A percentile compares a stretch with the other conserved stretches of the same genome.
phyloP scores from a whole-genome alignment of 306 rosid genomes.

The Amphicarpaea edgeworthii region DNA sequence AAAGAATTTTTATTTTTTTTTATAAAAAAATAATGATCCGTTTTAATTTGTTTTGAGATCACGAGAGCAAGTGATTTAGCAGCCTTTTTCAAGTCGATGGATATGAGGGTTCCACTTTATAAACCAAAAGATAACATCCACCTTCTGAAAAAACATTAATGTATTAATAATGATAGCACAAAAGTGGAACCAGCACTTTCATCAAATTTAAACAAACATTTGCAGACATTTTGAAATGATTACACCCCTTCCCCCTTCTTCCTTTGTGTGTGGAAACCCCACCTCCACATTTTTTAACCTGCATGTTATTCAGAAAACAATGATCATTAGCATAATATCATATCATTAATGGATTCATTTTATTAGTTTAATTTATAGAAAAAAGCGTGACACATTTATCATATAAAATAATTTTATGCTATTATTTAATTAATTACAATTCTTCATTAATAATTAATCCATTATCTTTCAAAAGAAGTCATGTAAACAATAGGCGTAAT shows the following conservation, averaged over 20 bases:
- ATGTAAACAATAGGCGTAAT: no score
- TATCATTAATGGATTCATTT: background rate
- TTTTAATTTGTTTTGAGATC: conserved; percentile 42
- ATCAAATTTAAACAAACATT: conserved; percentile 40
- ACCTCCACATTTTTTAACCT: conserved; percentile 50
- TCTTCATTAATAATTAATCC: no score
- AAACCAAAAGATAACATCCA: conserved; percentile 38
- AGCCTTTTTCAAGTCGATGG: conserved; percentile 43
- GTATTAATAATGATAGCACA: conserved; percentile 34
- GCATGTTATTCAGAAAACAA: conserved; percentile 19
- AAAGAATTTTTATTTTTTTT: no score
- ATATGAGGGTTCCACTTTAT: conserved; percentile 46
- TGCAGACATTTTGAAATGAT: conserved; percentile 41
- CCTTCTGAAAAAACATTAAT: conserved; percentile 33
- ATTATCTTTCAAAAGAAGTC: no score
- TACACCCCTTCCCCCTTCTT: background rate
- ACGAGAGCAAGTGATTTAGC: conserved; percentile 29
- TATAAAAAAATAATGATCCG: background rate
- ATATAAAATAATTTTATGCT: no score
- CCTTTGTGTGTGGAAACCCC: background rate
- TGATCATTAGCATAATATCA: background rate
- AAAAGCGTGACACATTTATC: no score
- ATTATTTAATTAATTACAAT: no score
- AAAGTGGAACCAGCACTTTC: conserved; percentile 36
- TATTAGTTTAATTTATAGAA: background rate